Conservation (phyloP, 345 rosid genomes). For the Euphorbia pulcherrima region DNA sequence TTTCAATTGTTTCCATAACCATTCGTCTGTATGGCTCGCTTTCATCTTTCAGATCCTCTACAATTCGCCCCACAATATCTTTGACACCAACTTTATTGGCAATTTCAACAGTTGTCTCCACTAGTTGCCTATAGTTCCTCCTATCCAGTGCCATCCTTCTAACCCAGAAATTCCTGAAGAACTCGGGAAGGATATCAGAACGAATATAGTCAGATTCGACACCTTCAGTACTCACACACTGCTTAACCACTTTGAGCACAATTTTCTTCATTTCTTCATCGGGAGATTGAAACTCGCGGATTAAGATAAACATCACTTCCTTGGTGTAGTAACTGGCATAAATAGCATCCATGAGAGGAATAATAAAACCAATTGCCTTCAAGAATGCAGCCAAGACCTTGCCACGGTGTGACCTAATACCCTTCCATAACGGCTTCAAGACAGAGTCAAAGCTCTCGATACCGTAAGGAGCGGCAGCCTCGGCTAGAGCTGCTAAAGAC, state of each 20-base stretch:
- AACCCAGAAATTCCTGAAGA: slow-evolving; percentile 89
- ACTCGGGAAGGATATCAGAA: slow-evolving; percentile 83
- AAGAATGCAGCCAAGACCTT: slow-evolving; percentile 99
- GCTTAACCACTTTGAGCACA: slow-evolving; percentile 95
- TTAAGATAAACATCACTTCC: slow-evolving; percentile 90
- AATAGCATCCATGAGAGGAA: slow-evolving; percentile 93
- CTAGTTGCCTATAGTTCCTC: slow-evolving; percentile 90
- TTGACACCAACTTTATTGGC: slow-evolving; percentile 95
- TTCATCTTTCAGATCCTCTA: slow-evolving; percentile 94
- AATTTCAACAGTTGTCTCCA: slow-evolving; percentile 96
- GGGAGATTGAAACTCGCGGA: slow-evolving; percentile 99
- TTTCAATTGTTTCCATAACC: slow-evolving; percentile 99
- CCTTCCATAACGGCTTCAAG: slow-evolving; percentile 98
- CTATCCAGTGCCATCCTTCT: slow-evolving; percentile 96
- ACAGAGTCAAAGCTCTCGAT: slow-evolving; percentile 97
- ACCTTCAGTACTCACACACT: slow-evolving; percentile 98
- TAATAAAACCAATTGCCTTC: slow-evolving; percentile 97
- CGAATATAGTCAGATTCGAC: slow-evolving; percentile 91
- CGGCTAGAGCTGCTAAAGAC: slow-evolving; percentile 98
- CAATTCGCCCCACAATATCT: slow-evolving; percentile 85
- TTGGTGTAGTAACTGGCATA: slow-evolving; percentile 94
- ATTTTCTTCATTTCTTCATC: slow-evolving; percentile 99
- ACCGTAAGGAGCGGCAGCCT: slow-evolving; percentile 99
- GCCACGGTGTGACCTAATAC: slow-evolving; percentile 95
- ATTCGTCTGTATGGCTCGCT: slow-evolving; percentile 88